Evolutionary conservation across 768 basidiomycete genomes (phyloP).

Genomic region (Macrocybe gigantea): DNA sequence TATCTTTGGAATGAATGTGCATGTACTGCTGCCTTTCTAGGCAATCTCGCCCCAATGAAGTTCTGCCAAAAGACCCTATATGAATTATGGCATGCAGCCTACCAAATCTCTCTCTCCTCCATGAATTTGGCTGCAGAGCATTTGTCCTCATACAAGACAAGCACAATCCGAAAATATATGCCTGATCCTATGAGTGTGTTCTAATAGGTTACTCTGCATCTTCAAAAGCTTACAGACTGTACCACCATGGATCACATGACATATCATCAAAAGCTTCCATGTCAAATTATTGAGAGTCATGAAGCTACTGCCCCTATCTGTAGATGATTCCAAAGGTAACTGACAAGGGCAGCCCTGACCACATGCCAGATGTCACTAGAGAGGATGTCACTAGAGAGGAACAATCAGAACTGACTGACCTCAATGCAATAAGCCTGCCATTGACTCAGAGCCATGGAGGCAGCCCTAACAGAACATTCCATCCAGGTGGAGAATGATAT

Average conservation of each 20-base stretch:
- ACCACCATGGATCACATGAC: slow-evolving; percentile 13
- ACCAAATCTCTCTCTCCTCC: slow-evolving; percentile 22
- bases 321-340: slow-evolving; percentile 6
- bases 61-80: slow-evolving; percentile 9
- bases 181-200: slow-evolving; percentile 22
- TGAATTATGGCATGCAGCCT: slow-evolving; percentile 13
- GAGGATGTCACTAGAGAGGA: slow-evolving; percentile 17
- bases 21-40: slow-evolving; percentile 10
- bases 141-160: slow-evolving; percentile 28
- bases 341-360: too few relatives aligned
- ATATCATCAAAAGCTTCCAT: slow-evolving; percentile 16
- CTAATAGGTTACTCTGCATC: slow-evolving; percentile 29
- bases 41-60: neutral
- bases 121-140: slow-evolving; percentile 25
- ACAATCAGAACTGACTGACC: slow-evolving; percentile 26
- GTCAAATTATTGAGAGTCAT: slow-evolving; percentile 19
- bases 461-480: too few relatives aligned
- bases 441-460: too few relatives aligned
- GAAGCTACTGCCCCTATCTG: too few relatives aligned
- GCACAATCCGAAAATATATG: slow-evolving; percentile 19
- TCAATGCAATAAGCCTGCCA: too few relatives aligned
- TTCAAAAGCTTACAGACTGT: slow-evolving; percentile 28
- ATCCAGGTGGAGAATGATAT: too few relatives aligned
- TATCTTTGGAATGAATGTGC: slow-evolving; percentile 16
- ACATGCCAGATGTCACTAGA: too few relatives aligned